phyloP scores from a whole-genome alignment of 2,329 filamentous ascomycete species.

The Lasiodiplodia gonubiensis region DNA sequence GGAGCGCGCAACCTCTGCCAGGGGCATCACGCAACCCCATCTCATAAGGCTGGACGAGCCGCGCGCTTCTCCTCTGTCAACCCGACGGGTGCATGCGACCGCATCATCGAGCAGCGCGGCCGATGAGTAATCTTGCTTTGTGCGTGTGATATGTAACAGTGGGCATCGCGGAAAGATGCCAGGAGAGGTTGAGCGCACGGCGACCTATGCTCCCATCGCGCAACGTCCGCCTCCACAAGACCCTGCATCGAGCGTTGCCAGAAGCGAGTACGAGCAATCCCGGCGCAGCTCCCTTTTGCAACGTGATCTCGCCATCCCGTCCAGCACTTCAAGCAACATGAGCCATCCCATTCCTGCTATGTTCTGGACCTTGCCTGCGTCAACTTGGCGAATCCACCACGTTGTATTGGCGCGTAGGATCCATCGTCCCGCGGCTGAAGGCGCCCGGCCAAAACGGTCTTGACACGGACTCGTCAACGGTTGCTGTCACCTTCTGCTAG shows the following conservation, averaged over 20 bases:
- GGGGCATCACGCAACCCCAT: background rate
- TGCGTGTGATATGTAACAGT: background rate
- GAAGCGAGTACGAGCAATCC: conserved; percentile 17
- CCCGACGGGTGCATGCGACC: background rate
- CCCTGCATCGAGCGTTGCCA: conserved; percentile 24
- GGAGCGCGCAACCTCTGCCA: conserved; percentile 9
- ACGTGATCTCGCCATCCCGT: conserved; percentile 16
- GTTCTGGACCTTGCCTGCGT: conserved; percentile 3
- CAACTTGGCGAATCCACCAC: conserved; percentile 2
- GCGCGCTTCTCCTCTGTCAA: conserved; percentile 14
- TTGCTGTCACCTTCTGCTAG: no score
- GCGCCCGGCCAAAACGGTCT: background rate
- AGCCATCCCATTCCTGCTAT: background rate
- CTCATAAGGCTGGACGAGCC: conserved; percentile 20
- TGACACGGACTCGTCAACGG: conserved; percentile 2
- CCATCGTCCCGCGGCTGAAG: conserved; percentile 10
- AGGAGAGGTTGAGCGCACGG: background rate
- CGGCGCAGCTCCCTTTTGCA: background rate
- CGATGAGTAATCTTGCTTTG: conserved; percentile 7
- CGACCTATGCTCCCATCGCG: conserved; percentile 2
- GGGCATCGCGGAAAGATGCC: background rate
- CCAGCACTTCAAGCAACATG: background rate
- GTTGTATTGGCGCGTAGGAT: conserved; percentile 26
- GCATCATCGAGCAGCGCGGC: conserved; percentile 16
- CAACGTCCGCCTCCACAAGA: conserved; percentile 12